A percentile compares a stretch with the other conserved stretches of the same genome.
Evolutionary conservation across 2,329 filamentous ascomycete genomes (phyloP).

Genomic region (Cadophora gregata): DNA sequence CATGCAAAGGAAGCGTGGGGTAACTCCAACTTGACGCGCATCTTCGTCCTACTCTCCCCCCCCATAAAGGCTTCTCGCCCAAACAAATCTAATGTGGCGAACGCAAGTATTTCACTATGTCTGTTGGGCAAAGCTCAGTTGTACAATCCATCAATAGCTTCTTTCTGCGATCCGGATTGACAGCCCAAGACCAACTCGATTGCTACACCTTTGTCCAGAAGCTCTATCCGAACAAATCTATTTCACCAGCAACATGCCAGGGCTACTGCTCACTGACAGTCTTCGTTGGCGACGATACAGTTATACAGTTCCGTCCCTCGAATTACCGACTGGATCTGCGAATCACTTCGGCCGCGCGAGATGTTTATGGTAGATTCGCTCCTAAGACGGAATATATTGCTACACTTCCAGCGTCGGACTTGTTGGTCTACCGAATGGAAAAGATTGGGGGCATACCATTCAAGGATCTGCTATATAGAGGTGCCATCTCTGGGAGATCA

Average conservation of each 20-base stretch:
- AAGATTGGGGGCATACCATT: constrained; percentile 49
- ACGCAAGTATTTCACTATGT: constrained; percentile 1
- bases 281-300: constrained; percentile 45
- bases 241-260: constrained; percentile 49
- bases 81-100: background rate
- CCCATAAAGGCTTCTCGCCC: background rate
- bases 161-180: constrained; percentile 38
- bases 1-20: constrained; percentile 21
- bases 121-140: constrained; percentile 17
- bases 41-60: constrained; percentile 9
- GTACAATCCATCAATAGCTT: constrained; percentile 34
- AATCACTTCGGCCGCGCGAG: constrained; percentile 47
- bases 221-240: constrained; percentile 43
- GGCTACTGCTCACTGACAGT: constrained; percentile 61
- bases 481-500: constrained; percentile 1
- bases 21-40: constrained; percentile 8
- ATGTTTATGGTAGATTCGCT: constrained; percentile 50
- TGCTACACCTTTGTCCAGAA: constrained; percentile 46
- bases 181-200: constrained; percentile 26
- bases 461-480: constrained; percentile 43
- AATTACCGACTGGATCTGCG: constrained; percentile 50
- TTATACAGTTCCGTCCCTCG: constrained; percentile 57
- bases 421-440: constrained; percentile 50
- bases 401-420: constrained; percentile 40
- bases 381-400: constrained; percentile 50